A percentile compares a stretch with the other conserved stretches of the same genome.
Conservation (phyloP, 164 flowering plant species). For the Sedum album region DNA sequence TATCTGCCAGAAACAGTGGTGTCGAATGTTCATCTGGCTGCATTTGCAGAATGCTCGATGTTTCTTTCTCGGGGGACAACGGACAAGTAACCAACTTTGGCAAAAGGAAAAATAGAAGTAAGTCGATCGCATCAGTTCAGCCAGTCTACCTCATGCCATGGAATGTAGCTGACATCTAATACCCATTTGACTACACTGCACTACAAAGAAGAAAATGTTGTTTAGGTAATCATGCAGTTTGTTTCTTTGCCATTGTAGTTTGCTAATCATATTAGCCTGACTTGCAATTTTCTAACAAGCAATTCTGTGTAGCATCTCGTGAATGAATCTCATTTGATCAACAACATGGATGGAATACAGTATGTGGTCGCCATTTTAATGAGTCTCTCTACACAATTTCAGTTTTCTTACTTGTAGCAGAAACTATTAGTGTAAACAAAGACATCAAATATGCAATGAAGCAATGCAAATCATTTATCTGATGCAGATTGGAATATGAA, state of each 20-base stretch:
- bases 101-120: neutral
- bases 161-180: neutral
- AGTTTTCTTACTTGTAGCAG: neutral
- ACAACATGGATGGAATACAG: neutral
- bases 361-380: neutral
- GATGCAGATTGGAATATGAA: slow-evolving; percentile 88
- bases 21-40: neutral
- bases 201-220: neutral
- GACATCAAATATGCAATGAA: neutral
- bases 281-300: neutral
- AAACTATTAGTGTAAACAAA: neutral
- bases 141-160: neutral
- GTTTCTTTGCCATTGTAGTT: neutral
- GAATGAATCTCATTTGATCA: neutral
- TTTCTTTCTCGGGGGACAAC: neutral
- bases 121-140: neutral
- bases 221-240: neutral
- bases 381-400: neutral
- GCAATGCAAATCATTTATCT: slow-evolving; percentile 27
- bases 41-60: neutral
- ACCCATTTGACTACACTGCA: neutral
- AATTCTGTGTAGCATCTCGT: neutral
- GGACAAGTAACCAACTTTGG: neutral
- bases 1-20: neutral
- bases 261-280: neutral